Base-by-base conservation (phyloP, 2,329 filamentous ascomycete genomes). In the Penicillium digitatum region DNA sequence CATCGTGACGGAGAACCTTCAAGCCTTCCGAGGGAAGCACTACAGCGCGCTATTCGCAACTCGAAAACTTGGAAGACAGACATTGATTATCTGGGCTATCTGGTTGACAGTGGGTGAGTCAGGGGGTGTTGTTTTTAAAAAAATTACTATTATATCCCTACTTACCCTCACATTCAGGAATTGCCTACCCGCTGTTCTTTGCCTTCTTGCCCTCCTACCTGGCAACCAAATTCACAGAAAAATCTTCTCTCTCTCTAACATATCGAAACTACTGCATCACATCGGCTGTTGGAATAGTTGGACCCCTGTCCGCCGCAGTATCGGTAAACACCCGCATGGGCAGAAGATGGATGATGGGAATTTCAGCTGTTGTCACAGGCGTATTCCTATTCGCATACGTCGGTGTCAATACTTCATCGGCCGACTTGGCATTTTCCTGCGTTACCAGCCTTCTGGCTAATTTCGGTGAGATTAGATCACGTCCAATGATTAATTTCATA, bases 341-440 rank as follows among this genome's bases (percentile, higher is more conserved):
- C 0, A 69, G 75, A 7, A 66, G 73, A 5, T 76, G 74, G 69
- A 78, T 77, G 72, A 77, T 78, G 74, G 74, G 73, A 1, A 62
- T 72, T 4, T 76, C 76, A 0, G 69, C 78, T 0, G 71, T 73
- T 0, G 57, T 80, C 0, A 79, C 77, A 27, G 77, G 77, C 1
- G 70, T 73, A 0, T 79, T 79, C 29, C 74, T 81, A 16, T 76
- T 79, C 14, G 71, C 77, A 2, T 78, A 79, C 48, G 78, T 78
- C 0, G 68, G 64, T 0, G 76, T 78, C 2, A 69, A 70, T 1
- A 76, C 70, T 0, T 74, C 55, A 66, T 73, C 56, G 0, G 60
- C 66, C 7, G 64, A 67, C 47, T 57, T 74, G 31, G 69, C 66
- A 3, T 69, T 73, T 39, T 65, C 67, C n/a, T 71, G 68, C 32